phyloP scores from a whole-genome alignment of 1,284 basidiomycete species.

The Volvariella surrecta region DNA sequence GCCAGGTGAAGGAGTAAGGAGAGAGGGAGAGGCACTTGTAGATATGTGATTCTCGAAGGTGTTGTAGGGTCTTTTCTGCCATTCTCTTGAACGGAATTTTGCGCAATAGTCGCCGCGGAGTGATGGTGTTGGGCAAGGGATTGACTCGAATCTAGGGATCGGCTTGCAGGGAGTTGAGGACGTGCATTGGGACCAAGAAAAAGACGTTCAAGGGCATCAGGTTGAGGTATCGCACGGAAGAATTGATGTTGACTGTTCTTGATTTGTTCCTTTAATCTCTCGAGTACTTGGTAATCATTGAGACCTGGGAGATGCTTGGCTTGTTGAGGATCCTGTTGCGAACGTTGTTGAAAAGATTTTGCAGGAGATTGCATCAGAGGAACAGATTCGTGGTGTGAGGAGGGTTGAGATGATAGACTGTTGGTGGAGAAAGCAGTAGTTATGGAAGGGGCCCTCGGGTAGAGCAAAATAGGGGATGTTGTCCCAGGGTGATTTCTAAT shows the following conservation, averaged over 20 bases:
- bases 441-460: too few relatives aligned
- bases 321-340: constrained; percentile 2
- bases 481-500: too few relatives aligned
- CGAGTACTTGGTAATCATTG: constrained; percentile 51
- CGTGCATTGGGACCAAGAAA: constrained; percentile 44
- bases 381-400: too few relatives aligned
- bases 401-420: too few relatives aligned
- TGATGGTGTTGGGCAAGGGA: not conserved
- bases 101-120: not conserved
- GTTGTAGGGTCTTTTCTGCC: constrained; percentile 1
- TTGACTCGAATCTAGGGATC: not conserved
- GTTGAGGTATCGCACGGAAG: constrained; percentile 57
- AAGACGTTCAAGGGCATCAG: constrained; percentile 49
- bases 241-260: constrained; percentile 62
- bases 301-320: too few relatives aligned
- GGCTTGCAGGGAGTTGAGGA: constrained; percentile 16
- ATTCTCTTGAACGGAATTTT: not conserved
- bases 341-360: too few relatives aligned
- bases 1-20: too few relatives aligned
- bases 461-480: too few relatives aligned
- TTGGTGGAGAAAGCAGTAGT: too few relatives aligned
- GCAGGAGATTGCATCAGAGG: too few relatives aligned
- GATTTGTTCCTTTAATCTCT: constrained; percentile 64
- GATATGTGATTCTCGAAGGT: too few relatives aligned
- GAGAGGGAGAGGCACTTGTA: too few relatives aligned